Evolutionary conservation across 805 yeast genomes (phyloP), one percentile per base, ranked within the genome.

Genomic region (Torulaspora franciscae): DNA sequence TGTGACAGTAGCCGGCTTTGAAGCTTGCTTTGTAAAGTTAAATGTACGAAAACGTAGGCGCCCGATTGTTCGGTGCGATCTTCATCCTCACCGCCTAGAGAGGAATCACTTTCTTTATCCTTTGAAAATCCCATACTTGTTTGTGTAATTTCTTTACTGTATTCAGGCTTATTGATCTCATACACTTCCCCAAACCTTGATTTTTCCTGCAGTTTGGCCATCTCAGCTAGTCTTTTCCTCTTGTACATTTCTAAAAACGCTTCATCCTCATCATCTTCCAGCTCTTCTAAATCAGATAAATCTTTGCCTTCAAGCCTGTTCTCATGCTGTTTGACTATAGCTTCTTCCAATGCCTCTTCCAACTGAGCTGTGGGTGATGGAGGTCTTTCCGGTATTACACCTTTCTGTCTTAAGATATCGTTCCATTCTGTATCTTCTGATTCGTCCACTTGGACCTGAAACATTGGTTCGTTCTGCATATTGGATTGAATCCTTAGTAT

Each of bases 381-480:
- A 23, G 95, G 88, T 56, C 84, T 81, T 59, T 85, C 89, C 1
- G 99, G 99, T 40, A 93, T 87, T 44, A 93, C 80, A 19, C 98
- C 98, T 50, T 90, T 86, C 3, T 79, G 76, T 52, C 99, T 73
- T 36, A 93, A 73, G 53, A 93, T 89, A 65, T 93, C 99, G 62
- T 93, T 93, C 99, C 99, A 93, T 65, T 93, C 99, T 0, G 99
- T 93, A 64, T 93, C 99, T 66, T 93, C 99, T 50, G 77, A 79
- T 28, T 96, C 97, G 66, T 93, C 90, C 43, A 90, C 96, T 66
- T 89, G 87, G 39, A 89, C 89, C 53, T 81, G 87, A 43, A 84
- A 73, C 69, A 82, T 76, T 27, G 80, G 78, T 48, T 79, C 81
- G 47, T 64, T 62, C 43, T 61, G 64, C 66, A 58, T 62, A 8